These are phyloP conservation scores for Polymyxa betae DNA, from an alignment of 208 protist species.

Conservation along the genomic window DNA sequence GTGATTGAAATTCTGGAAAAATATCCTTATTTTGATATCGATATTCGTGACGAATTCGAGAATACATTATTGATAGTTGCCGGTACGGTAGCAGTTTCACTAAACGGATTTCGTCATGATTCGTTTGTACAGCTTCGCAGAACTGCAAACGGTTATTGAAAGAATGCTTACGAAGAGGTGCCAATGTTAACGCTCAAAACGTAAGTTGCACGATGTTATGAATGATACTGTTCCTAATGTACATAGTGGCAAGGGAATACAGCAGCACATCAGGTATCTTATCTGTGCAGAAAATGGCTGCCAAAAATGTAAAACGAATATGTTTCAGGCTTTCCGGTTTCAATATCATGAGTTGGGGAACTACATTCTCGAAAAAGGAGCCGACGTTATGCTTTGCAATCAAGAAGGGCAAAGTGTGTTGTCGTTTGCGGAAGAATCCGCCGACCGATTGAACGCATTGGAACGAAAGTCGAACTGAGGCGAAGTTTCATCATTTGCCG, in stretches of 20 bases:
- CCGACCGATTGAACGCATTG: not conserved
- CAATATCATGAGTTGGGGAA: conserved; percentile 48
- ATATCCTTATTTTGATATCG: not conserved
- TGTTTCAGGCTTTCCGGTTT: conserved; percentile 31
- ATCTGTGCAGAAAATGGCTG: not conserved
- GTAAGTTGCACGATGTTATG: not conserved
- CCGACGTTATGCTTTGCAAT: not conserved
- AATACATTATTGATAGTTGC: not conserved
- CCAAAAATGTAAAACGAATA: not conserved
- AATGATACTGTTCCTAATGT: not conserved
- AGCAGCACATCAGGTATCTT: conserved; percentile 7
- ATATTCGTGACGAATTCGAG: conserved; percentile 20
- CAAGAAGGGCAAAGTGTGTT: not conserved
- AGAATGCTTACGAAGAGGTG: conserved; percentile 18
- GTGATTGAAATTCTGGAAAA: conserved; percentile 1
- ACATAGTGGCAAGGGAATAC: conserved; percentile 33
- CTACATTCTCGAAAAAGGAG: conserved; percentile 30
- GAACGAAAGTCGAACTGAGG: too few species aligned
- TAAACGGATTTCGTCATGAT: not conserved
- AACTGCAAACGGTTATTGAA: conserved; percentile 47
- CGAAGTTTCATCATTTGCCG: too few species aligned
- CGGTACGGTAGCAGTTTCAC: not conserved
- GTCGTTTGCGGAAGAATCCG: not conserved
- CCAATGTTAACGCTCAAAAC: conserved; percentile 40
- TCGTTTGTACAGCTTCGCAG: conserved; percentile 13